Evolutionary conservation across 805 yeast species (phyloP).

Genomic region (Wickerhamiella domercqiae): DNA sequence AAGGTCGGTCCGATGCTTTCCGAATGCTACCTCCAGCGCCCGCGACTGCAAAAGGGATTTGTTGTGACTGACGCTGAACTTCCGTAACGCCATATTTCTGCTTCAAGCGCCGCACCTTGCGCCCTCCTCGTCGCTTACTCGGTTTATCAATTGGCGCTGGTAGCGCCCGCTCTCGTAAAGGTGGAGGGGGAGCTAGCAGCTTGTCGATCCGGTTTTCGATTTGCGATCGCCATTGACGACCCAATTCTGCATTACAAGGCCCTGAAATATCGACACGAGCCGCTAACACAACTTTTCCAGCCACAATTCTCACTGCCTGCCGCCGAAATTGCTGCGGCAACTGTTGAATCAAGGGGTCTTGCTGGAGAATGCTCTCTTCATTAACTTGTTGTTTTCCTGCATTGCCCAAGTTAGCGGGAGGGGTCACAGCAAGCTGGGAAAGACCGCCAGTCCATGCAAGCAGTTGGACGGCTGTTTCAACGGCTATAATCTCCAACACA

Average conservation of each 20-base stretch:
- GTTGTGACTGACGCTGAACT: slow-evolving; percentile 39
- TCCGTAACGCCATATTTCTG: slow-evolving; percentile 72
- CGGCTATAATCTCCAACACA: slow-evolving; percentile 52
- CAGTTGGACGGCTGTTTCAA: slow-evolving; percentile 57
- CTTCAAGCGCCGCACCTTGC: slow-evolving; percentile 61
- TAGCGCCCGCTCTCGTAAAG: slow-evolving; percentile 42
- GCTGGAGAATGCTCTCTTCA: slow-evolving; percentile 7
- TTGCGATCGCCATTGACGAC: slow-evolving; percentile 44
- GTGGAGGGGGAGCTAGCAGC: slow-evolving; percentile 62
- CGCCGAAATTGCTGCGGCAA: slow-evolving; percentile 25
- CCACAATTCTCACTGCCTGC: slow-evolving; percentile 60
- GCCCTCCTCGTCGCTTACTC: slow-evolving; percentile 78
- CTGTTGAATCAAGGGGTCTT: slow-evolving; percentile 7
- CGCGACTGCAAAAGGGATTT: neutral
- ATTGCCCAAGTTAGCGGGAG: slow-evolving; percentile 73
- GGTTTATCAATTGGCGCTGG: slow-evolving; percentile 62
- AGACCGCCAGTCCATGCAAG: slow-evolving; percentile 58
- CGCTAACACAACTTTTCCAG: slow-evolving; percentile 69
- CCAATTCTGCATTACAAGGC: slow-evolving; percentile 34
- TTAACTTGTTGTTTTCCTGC: slow-evolving; percentile 27
- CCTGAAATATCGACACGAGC: slow-evolving; percentile 56
- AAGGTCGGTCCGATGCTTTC: neutral
- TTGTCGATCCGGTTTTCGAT: slow-evolving; percentile 51
- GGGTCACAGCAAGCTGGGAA: slow-evolving; percentile 45
- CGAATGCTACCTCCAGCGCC: neutral